Evolutionary conservation across 306 rosid genomes (phyloP).

Genomic region (Casuarina glauca): DNA sequence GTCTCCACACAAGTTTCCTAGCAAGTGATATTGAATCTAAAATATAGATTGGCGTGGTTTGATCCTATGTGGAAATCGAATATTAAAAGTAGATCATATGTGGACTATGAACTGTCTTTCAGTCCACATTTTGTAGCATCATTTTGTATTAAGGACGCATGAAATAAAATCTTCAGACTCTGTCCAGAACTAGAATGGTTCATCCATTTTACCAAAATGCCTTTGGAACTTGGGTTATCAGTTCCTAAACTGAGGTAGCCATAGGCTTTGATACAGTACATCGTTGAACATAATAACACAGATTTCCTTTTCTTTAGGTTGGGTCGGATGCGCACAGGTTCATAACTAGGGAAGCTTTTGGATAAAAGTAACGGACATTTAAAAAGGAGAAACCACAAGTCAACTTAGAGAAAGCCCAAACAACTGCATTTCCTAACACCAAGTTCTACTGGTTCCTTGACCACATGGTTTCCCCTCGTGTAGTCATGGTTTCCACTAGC

Average conservation of each 20-base stretch:
- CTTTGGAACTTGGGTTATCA: not conserved
- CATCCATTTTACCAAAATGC: not conserved
- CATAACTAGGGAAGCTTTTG: too few species aligned
- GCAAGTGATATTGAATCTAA: not conserved
- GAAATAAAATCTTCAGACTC: not conserved
- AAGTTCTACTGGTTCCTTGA: not conserved
- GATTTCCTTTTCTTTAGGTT: too few species aligned
- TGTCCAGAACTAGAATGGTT: not conserved
- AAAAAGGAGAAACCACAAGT: too few species aligned
- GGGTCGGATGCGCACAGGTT: too few species aligned
- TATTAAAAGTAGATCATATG: not conserved
- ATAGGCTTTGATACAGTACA: not conserved
- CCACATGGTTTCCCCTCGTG: not conserved
- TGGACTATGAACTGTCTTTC: not conserved
- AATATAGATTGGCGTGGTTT: not conserved
- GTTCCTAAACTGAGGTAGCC: not conserved
- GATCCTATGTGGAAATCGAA: not conserved
- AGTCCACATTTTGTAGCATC: slow-evolving; percentile 3
- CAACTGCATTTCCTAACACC: not conserved
- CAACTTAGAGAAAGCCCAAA: not conserved
- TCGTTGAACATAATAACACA: too few species aligned
- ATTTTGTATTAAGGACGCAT: not conserved
- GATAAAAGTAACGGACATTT: too few species aligned
- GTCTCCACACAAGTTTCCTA: not conserved
- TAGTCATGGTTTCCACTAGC: not conserved